Evolutionary conservation across 768 basidiomycete genomes (phyloP).

Genomic region (Agaricus sinodeliciosus): DNA sequence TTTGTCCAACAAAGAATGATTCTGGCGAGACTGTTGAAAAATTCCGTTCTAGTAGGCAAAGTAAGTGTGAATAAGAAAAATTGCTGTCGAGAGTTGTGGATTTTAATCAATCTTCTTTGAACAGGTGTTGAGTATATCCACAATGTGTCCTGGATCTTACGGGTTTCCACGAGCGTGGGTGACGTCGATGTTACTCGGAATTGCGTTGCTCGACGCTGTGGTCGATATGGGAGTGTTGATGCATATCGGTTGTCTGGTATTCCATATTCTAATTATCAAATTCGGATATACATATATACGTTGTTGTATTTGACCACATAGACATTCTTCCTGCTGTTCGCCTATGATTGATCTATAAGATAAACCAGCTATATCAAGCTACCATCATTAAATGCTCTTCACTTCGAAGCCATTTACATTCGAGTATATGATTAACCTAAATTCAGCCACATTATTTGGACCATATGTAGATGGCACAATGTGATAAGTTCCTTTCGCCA

Average conservation of each 20-base stretch:
- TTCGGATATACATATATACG: neutral
- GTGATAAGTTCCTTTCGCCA: constrained; percentile 62
- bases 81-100: neutral
- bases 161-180: constrained; percentile 6
- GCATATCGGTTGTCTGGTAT: constrained; percentile 9
- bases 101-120: neutral
- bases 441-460: constrained; percentile 48
- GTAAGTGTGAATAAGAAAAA: constrained; percentile 8
- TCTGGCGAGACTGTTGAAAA: constrained; percentile 5
- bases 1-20: neutral
- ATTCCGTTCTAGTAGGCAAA: constrained; percentile 10
- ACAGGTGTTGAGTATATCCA: constrained; percentile 12
- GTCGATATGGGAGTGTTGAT: constrained; percentile 7
- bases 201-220: constrained; percentile 11
- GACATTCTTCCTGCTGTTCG: neutral
- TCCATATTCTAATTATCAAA: constrained; percentile 11
- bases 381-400: neutral
- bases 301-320: neutral
- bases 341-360: no score
- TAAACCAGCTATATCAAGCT: no score
- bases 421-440: constrained; percentile 57
- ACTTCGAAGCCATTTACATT: constrained; percentile 26
- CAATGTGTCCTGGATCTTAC: constrained; percentile 6
- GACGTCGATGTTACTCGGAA: constrained; percentile 8
- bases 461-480: constrained; percentile 69